Conservation (phyloP, 345 rosid species). For the Ceriops zippeliana region DNA sequence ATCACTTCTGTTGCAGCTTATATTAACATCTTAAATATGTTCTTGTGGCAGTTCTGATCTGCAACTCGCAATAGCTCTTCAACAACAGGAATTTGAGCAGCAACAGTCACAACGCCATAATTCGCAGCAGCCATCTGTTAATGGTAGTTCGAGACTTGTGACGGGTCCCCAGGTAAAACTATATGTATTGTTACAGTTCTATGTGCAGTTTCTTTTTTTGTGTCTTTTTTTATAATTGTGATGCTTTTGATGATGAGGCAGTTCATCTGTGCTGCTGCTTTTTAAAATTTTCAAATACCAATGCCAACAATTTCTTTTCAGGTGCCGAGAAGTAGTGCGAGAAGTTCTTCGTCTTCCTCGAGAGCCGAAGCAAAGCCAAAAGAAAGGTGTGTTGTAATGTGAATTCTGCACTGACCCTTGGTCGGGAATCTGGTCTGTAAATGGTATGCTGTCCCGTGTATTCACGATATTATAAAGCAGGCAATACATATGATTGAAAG, state of each 20-base stretch:
- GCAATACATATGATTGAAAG: conserved; percentile 8
- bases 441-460: conserved; percentile 25
- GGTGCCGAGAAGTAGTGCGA: conserved; percentile 57
- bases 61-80: conserved; percentile 94
- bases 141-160: conserved; percentile 56
- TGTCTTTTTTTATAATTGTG: background rate
- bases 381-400: conserved; percentile 74
- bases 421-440: conserved; percentile 33
- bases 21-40: conserved; percentile 4
- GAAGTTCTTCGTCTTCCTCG: conserved; percentile 45
- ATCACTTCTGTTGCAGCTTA: background rate
- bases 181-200: background rate
- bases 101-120: conserved; percentile 62
- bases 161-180: conserved; percentile 82
- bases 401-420: conserved; percentile 18
- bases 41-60: conserved; percentile 73
- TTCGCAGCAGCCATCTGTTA: conserved; percentile 47
- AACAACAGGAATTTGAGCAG: conserved; percentile 87
- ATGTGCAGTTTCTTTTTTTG: background rate
- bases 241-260: background rate
- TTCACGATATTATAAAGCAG: conserved; percentile 9
- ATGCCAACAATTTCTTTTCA: conserved; percentile 19
- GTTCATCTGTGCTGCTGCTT: background rate
- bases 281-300: too few relatives aligned
- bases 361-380: conserved; percentile 66